Evolutionary conservation across 2,329 filamentous ascomycete genomes (phyloP), one percentile per base, ranked within the genome.

Genomic region (Pleurostoma richardsiae): DNA sequence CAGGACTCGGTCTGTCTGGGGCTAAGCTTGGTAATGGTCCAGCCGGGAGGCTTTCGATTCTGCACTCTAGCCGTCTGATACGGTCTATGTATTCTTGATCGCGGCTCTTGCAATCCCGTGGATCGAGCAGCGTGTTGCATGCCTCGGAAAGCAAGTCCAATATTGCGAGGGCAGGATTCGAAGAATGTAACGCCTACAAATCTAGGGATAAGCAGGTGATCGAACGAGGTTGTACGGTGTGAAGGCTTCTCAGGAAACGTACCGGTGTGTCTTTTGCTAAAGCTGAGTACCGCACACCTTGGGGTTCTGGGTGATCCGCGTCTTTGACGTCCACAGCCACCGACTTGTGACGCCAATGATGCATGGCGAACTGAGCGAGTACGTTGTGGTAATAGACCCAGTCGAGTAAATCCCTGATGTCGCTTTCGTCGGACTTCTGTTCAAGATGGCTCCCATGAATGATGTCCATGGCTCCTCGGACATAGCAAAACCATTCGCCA

Each of bases 341-440:
- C 5, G 46, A 30, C 10, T 45, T 40, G 29, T 49, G 49, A 6
- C 44, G 50, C 60, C 60, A 63, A 33, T 63, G 60, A 29, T 48
- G 52, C 10, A 57, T 48, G 26, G 56, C 52, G 46, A 64, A 63
- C 11, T 52, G 56, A 29, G 58, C 54, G 29, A 63, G 33, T 8
- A 56, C 48, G 30, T 63, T 49, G 33, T 63, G 58, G 39, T 61
- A 61, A 40, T 58, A 58, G 10, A 57, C 52, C 60, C 61, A 63
- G 33, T 59, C 56, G 6, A 61, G 46, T 5, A 63, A 39, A 8
- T 44, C 36, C 2, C 43, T 39, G 8, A 52, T 41, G 4, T 54
- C 48, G 3, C 44, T 38, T 6, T 52, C 28, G 2, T 44, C 11
- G 8, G 29, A 46, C 10, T 50, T 42, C 4, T 51, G 11, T 10